Evolutionary conservation across 2,329 filamentous ascomycete species (phyloP), one percentile per base, ranked within the genome.

Genomic region (Apiospora koreana): DNA sequence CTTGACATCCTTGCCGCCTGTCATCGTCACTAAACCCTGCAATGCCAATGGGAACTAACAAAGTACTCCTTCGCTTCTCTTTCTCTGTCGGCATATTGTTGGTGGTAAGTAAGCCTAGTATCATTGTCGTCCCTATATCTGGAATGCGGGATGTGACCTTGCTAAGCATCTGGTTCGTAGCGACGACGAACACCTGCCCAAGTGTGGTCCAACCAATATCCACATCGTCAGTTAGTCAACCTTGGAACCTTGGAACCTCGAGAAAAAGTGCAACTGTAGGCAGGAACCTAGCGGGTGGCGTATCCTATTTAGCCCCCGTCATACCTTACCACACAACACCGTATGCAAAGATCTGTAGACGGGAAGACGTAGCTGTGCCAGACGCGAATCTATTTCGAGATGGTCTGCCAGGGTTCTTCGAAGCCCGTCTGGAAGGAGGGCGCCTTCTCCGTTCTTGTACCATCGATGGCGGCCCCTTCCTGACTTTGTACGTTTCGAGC

Each of bases 271-370:
- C 50, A 54, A 31, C 18, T 25, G 28, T 35, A 35, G 50, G 28
- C 50, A n/a, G 28, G 50, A 31, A 58, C 54, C 21, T 38, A 18
- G 31, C 23, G 31, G 54, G 54, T 62, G 54, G 54, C 54, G 54
- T n/a, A 38, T 38, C 54, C 38, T 62, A 62, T 38, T 62, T 62
- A 62, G 54, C 54, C 54, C 54, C 54, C 54, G 54, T 62, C 54
- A 31, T 62, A 62, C 54, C 54, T 62, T 21, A 62, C 28, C 50
- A 58, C 35, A 35, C 28, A 62, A 38, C 54, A 38, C 21, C 54
- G 31, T 62, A 62, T 62, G 54, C 54, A 62, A 62, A 62, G 54
- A 62, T 21, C 54, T 62, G 50, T 58, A n/a, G 54, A 62, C 18
- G 35, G 9, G 54, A n/a, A n/a, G 54, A 62, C 18, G 31, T n/a